Evolutionary conservation across 371 early-diverging fungal genomes (phyloP), one percentile per base, ranked within the genome.

Genomic region (Basidiobolus heterosporus): DNA sequence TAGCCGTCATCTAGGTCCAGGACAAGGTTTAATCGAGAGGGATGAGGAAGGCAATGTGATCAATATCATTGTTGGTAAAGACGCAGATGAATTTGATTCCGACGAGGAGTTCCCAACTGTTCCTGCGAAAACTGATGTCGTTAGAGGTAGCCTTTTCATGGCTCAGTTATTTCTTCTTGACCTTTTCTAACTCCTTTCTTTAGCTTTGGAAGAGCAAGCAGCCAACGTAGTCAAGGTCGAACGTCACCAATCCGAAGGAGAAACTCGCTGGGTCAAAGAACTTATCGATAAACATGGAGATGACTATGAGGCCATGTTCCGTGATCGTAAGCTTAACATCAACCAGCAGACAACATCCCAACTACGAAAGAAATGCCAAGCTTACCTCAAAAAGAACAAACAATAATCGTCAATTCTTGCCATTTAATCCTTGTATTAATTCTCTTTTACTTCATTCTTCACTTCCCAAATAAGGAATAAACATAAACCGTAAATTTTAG

Each of bases 251-350:
- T 76, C 85, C 0, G 70, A 70, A 17, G 75, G 74, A 38, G 84
- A 89, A 58, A 43, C 60, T 11, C 57, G 62, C 13, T 77, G 78
- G 69, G 59, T 84, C 8, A 66, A 67, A 45, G 59, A 67, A 40
- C 54, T 88, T 59, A 64, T 82, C 15, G 70, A 70, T 14, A 86
- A 84, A 65, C 78, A 91, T 48, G 87, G 84, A 7, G 70, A 75
- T 42, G 78, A 91, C 49, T 88, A 82, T 45, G 69, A 78, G 8
- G 84, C 81, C 45, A 92, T 91, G 91, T 78, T 81, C 51, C 69
- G 88, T 79, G 93, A 92, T 50, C 66, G 69, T 44, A 72, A 81
- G 46, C 64, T 91, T 36, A 92, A 92, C 58, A 54, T 58, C 39
- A 79, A 83, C 60, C 90, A 90, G 63, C 74, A 79, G 44, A 81